phyloP scores from a whole-genome alignment of 768 basidiomycete genomes.

The Suillus subluteus region DNA sequence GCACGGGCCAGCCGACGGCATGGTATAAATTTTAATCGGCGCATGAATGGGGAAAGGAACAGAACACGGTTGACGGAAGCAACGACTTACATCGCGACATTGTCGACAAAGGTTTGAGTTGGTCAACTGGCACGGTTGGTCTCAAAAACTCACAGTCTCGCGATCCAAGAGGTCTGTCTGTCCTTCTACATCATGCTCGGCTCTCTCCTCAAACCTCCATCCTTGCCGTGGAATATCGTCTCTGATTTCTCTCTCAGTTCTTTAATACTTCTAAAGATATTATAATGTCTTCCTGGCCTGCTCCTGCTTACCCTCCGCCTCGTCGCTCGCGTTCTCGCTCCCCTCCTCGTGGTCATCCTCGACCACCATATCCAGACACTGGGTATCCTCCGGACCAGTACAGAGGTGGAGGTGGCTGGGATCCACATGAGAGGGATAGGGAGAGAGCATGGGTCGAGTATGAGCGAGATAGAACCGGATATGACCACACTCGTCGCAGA shows the following conservation, averaged over 20 bases:
- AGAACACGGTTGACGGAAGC: slow-evolving; percentile 17
- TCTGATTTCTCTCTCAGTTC: slow-evolving; percentile 52
- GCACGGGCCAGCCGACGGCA: slow-evolving; percentile 20
- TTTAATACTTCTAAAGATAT: slow-evolving; percentile 30
- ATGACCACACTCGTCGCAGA: slow-evolving; percentile 71
- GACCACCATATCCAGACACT: slow-evolving; percentile 59
- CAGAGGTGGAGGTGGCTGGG: slow-evolving; percentile 68
- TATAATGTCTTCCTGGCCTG: slow-evolving; percentile 81
- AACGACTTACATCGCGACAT: slow-evolving; percentile 61
- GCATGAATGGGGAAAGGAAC: slow-evolving; percentile 20
- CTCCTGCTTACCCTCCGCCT: slow-evolving; percentile 67
- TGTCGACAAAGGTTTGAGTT: slow-evolving; percentile 43
- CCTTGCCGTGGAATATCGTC: slow-evolving; percentile 51
- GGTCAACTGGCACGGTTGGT: slow-evolving; percentile 28
- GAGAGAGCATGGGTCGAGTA: slow-evolving; percentile 67
- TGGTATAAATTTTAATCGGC: slow-evolving; percentile 27
- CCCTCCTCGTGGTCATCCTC: slow-evolving; percentile 57
- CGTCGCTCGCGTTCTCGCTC: slow-evolving; percentile 87
- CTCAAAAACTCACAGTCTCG: slow-evolving; percentile 46
- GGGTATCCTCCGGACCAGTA: slow-evolving; percentile 60
- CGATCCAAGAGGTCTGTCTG: slow-evolving; percentile 91
- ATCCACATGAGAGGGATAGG: slow-evolving; percentile 60
- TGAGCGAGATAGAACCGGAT: slow-evolving; percentile 69
- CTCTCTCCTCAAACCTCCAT: slow-evolving; percentile 64
- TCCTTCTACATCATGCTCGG: slow-evolving; percentile 86